Base-by-base conservation (phyloP, 2,329 filamentous ascomycete species). In the Cladosporium sp. region DNA sequence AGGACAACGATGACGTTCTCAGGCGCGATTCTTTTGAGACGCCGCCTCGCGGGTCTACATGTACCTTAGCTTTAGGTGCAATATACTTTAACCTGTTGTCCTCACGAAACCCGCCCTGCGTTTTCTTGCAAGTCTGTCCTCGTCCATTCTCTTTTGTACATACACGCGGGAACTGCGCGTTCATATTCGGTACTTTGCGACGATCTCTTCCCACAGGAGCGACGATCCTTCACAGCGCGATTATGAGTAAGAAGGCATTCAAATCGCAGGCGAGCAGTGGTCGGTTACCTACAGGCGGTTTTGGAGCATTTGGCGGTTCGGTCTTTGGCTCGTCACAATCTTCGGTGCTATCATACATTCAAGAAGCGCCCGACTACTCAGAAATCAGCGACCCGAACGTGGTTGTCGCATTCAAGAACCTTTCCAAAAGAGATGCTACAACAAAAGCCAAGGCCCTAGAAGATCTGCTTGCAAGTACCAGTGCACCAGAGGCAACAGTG, bases 391-490 rank as follows among this genome's bases (percentile, higher is more conserved):
- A 95, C 61, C 80, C 90, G 7, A 87, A 93, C 64, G 77, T 92
- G 35, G 83, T 92, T 35, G 90, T 97, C 11, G 83, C 85, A n/a
- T 89, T 96, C 73, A 95, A 96, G 71, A 95, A 95, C 61, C 72
- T 96, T 3, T 79, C 85, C 46, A 98, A 97, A 73, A 95, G 93
- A 71, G 92, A 96, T 72, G 86, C 85, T 63, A 95, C 84, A 9
- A 98, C 93, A 35, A 95, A 95, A 68, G 79, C 86, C 7, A 95
- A 92, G 68, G 92, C 89, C 0, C 74, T 98, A 28, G 91, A 97
- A 62, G 92, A 97, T 49, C 72, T 98, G 16, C 77, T 89, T 44
- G 68, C 79, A 33, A 80, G 86, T 64, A 74, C 88, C 37, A 76
- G 79, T 74, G 68, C 77, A 70, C 40, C 77, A 67, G 66, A 79